These are phyloP conservation scores for Fusarium pseudocircinatum DNA, from an alignment of 2,329 filamentous ascomycete species.

Conservation along the genomic window DNA sequence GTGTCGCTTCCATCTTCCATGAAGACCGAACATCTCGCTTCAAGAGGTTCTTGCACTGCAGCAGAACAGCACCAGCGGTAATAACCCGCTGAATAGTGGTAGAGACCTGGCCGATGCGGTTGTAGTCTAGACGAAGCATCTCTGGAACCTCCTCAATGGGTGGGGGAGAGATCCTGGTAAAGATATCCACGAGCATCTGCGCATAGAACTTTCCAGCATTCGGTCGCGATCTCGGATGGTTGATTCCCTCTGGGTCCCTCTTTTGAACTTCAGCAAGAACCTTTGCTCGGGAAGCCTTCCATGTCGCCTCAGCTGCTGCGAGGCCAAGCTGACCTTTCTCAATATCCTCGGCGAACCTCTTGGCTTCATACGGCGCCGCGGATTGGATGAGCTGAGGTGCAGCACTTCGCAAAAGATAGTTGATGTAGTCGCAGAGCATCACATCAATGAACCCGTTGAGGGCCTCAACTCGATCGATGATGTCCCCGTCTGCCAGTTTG, in stretches of 20 bases:
- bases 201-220: constrained; percentile 77
- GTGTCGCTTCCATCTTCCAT: constrained; percentile 78
- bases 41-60: constrained; percentile 84
- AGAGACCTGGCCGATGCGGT: constrained; percentile 63
- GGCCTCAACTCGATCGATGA: constrained; percentile 80
- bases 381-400: constrained; percentile 77
- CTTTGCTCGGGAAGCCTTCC: constrained; percentile 71
- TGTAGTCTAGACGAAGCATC: constrained; percentile 75
- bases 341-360: constrained; percentile 73
- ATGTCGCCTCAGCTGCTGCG: constrained; percentile 70
- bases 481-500: constrained; percentile 66
- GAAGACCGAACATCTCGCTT: constrained; percentile 81
- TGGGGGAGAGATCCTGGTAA: constrained; percentile 71
- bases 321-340: constrained; percentile 65
- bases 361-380: constrained; percentile 77
- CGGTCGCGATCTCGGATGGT: constrained; percentile 69
- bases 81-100: constrained; percentile 65
- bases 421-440: constrained; percentile 83
- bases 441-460: constrained; percentile 80
- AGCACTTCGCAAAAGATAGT: constrained; percentile 78
- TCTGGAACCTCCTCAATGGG: constrained; percentile 71
- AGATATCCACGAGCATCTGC: constrained; percentile 78
- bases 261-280: constrained; percentile 72
- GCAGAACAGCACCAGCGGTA: constrained; percentile 76
- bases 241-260: constrained; percentile 74